Conservation (phyloP, 768 basidiomycete species). For the Mycena indigotica region DNA sequence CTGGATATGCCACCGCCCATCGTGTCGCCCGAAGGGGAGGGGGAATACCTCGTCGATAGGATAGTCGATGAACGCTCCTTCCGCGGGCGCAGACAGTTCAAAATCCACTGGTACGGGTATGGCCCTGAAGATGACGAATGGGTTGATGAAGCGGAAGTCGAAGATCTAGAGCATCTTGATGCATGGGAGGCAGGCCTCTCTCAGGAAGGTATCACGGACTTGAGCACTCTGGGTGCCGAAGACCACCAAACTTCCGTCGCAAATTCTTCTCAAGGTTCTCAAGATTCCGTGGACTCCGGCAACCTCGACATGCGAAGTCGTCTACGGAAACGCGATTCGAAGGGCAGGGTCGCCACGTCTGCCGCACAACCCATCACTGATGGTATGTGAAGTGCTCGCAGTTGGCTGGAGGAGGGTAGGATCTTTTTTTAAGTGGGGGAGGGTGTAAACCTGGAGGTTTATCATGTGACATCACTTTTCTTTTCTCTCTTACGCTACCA, state of each 20-base stretch:
- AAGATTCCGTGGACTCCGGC: too few relatives aligned
- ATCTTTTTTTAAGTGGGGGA: neutral
- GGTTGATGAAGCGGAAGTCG: neutral
- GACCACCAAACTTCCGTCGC: neutral
- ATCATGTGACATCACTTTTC: neutral
- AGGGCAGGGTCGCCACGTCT: neutral
- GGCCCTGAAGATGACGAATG: neutral
- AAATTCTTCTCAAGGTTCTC: too few relatives aligned
- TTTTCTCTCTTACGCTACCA: neutral
- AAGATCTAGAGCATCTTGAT: neutral
- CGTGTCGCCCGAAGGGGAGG: conserved; percentile 20
- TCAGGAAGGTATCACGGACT: neutral
- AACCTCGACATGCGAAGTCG: neutral
- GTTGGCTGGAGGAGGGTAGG: neutral
- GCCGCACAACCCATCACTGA: neutral
- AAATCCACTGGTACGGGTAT: neutral
- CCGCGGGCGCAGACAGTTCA: neutral
- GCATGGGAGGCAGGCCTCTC: neutral
- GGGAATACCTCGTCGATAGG: conserved; percentile 28
- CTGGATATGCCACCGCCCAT: conserved; percentile 5
- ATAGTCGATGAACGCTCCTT: conserved; percentile 29
- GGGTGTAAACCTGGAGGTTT: neutral
- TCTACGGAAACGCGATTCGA: neutral
- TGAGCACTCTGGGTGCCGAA: too few relatives aligned
- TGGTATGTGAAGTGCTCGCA: conserved; percentile 2